Conservation (phyloP, 306 rosid genomes). For the Clitoria ternatea region DNA sequence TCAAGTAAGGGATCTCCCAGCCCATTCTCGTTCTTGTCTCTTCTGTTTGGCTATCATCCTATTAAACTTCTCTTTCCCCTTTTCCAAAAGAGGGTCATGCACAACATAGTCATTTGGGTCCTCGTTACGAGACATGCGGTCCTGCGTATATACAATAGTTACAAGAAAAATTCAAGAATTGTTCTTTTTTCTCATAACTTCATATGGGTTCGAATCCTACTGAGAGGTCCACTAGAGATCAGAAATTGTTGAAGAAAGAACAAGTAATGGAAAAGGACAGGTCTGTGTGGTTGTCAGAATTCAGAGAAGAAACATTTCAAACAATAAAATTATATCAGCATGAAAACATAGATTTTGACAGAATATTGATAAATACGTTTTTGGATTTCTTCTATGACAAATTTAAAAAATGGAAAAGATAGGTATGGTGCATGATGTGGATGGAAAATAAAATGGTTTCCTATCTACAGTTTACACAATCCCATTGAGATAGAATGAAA, state of each 20-base stretch:
- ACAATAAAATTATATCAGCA: not conserved
- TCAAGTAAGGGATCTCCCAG: conserved; percentile 52
- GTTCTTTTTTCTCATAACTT: no score
- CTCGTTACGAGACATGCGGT: conserved; percentile 80
- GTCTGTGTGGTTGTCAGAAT: not conserved
- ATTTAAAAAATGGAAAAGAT: conserved; percentile 7
- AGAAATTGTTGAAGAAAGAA: no score
- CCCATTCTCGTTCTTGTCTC: conserved; percentile 50
- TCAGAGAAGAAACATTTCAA: not conserved
- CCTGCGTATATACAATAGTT: conserved; percentile 42
- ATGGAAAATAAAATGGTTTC: not conserved
- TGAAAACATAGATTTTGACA: not conserved
- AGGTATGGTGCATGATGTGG: not conserved
- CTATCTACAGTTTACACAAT: not conserved
- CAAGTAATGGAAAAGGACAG: no score
- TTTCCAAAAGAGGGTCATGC: conserved; percentile 92
- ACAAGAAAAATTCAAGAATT: not conserved
- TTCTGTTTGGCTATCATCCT: conserved; percentile 89
- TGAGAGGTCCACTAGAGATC: no score
- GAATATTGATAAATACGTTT: not conserved
- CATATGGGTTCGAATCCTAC: no score
- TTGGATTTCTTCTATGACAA: not conserved
- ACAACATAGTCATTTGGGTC: conserved; percentile 83
- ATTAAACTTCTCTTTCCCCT: conserved; percentile 91
- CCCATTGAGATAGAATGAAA: not conserved